Evolutionary conservation across 306 rosid species (phyloP), one percentile per base, ranked within the genome.

Genomic region (Rosa persica): DNA sequence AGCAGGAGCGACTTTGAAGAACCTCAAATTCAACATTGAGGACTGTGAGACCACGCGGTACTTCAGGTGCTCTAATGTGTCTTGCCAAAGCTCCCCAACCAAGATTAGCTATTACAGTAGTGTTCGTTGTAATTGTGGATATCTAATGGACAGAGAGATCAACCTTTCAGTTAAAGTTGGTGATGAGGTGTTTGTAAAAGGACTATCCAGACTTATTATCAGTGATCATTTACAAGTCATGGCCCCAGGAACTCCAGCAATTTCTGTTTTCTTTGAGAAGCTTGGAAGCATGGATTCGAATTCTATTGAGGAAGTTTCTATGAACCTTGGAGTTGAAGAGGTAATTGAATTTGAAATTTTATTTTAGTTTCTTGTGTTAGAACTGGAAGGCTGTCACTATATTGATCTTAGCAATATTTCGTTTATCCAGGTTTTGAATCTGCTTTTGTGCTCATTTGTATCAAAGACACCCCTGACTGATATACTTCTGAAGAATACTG

Each of bases 401-500:
- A 7, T 9, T 55, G 61, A 55, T 55, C 27, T 13, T 47, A 11
- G 16, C 0, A 23, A 22, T 12, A 7, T 23, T 23, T 2, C 2
- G 4, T 0, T 16, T 34, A 8, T 34, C 68, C 77, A 79, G 72
- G 73, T 61, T 60, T 12, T n/a, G 68, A 25, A 40, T 66, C 19
- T 80, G 68, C 78, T 80, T 23, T 5, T 73, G 20, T 19, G 5
- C 30, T 73, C 75, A 5, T 62, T 79, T 2, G 17, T n/a, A 23
- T 79, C 82, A 49, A 79, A 48, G 44, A 79, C 78, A 1, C 78
- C 82, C 7, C 9, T 79, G 46, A 62, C 82, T 39, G 78, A 72
- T 36, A 30, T 12, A 17, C 44, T 80, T 23, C 48, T 73, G 20
- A 12, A 57, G 4, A 8, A 12, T 2, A n/a, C 6, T 40, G 6